phyloP scores from a whole-genome alignment of 768 basidiomycete genomes.

The Hemileccinum impolitum region DNA sequence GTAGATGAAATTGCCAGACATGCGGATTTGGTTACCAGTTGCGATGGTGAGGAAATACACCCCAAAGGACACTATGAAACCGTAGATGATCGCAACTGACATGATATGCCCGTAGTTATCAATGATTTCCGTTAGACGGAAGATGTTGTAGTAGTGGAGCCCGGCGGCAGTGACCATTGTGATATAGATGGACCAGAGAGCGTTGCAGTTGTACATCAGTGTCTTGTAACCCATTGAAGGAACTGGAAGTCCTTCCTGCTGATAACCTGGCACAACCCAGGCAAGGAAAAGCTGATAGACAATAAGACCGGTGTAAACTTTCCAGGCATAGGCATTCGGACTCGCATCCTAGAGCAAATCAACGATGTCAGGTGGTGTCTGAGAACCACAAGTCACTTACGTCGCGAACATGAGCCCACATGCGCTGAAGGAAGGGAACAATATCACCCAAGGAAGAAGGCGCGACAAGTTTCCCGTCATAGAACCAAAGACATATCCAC shows the following conservation, averaged over 20 bases:
- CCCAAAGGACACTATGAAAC: conserved; percentile 75
- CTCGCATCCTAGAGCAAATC: conserved; percentile 70
- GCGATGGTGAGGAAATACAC: conserved; percentile 77
- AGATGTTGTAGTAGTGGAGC: conserved; percentile 77
- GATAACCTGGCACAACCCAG: conserved; percentile 85
- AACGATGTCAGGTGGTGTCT: not conserved
- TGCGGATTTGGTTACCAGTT: conserved; percentile 79
- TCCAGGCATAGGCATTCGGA: conserved; percentile 86
- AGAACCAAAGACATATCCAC: conserved; percentile 96
- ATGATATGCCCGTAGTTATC: conserved; percentile 96
- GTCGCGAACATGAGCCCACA: conserved; percentile 82
- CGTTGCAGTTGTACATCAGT: conserved; percentile 97
- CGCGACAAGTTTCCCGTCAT: conserved; percentile 76
- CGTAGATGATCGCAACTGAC: conserved; percentile 92
- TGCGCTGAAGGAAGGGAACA: conserved; percentile 69
- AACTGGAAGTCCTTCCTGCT: conserved; percentile 94
- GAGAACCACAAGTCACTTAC: conserved; percentile 40
- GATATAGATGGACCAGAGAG: conserved; percentile 76
- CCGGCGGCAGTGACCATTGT: conserved; percentile 72
- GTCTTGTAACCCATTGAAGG: conserved; percentile 91
- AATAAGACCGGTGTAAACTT: conserved; percentile 86
- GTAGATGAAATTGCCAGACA: conserved; percentile 94
- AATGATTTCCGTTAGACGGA: conserved; percentile 92
- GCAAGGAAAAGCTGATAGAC: conserved; percentile 89
- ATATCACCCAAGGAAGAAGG: conserved; percentile 71